phyloP scores from a whole-genome alignment of 768 basidiomycete genomes.

The Myochromella boudieri region DNA sequence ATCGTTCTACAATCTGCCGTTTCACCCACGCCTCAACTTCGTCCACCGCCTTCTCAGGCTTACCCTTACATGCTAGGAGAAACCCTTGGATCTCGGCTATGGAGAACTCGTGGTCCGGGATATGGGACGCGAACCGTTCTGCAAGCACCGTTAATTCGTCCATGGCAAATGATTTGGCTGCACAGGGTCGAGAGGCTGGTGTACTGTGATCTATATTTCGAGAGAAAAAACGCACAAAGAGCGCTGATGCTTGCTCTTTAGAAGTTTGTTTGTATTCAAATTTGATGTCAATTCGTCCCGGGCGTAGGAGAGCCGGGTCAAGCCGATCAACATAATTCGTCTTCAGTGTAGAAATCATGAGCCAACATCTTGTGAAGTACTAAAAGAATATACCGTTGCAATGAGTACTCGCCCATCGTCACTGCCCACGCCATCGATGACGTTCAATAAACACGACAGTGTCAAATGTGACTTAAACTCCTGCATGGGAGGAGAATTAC shows the following conservation, averaged over 20 bases:
- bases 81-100: slow-evolving; percentile 58
- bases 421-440: slow-evolving; percentile 59
- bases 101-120: slow-evolving; percentile 49
- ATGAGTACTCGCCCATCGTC: slow-evolving; percentile 64
- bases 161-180: too few relatives aligned
- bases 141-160: slow-evolving; percentile 58
- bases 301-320: slow-evolving; percentile 55
- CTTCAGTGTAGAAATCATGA: slow-evolving; percentile 21
- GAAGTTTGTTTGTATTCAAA: slow-evolving; percentile 51
- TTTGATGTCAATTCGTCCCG: slow-evolving; percentile 57
- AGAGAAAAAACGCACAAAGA: slow-evolving; percentile 53
- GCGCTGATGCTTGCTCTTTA: slow-evolving; percentile 40
- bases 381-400: slow-evolving; percentile 39
- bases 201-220: too few relatives aligned
- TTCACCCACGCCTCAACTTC: slow-evolving; percentile 49
- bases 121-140: slow-evolving; percentile 47
- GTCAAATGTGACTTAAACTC: slow-evolving; percentile 39
- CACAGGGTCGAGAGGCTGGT: too few relatives aligned
- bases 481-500: neutral
- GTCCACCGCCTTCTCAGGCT: slow-evolving; percentile 55
- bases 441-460: slow-evolving; percentile 55
- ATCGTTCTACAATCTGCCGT: too few relatives aligned
- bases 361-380: neutral
- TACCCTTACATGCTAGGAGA: slow-evolving; percentile 66
- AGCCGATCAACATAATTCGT: slow-evolving; percentile 58